Conservation (phyloP, 768 basidiomycete species). For the Favolaschia claudopus region DNA sequence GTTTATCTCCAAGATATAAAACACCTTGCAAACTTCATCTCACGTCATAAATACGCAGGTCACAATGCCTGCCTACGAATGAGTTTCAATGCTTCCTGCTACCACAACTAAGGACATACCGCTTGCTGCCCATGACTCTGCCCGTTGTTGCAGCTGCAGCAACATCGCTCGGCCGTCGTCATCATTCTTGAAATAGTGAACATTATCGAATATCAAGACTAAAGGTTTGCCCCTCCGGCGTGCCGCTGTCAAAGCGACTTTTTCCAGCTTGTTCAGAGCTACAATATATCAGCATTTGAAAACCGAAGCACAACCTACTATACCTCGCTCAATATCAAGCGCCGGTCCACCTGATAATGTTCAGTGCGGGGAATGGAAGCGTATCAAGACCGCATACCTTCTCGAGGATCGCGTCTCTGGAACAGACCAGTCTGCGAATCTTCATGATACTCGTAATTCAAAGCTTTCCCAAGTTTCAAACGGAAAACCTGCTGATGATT, state of each 20-base stretch:
- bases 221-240: slow-evolving; percentile 68
- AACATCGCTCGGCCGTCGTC: slow-evolving; percentile 80
- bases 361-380: slow-evolving; percentile 2
- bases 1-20: slow-evolving; percentile 6
- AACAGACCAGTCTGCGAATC: slow-evolving; percentile 84
- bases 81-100: slow-evolving; percentile 5
- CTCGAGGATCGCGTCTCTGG: slow-evolving; percentile 82
- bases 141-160: slow-evolving; percentile 86
- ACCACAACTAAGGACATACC: slow-evolving; percentile 60
- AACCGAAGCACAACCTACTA: background rate
- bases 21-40: slow-evolving; percentile 34
- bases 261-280: slow-evolving; percentile 86
- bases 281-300: background rate
- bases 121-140: slow-evolving; percentile 86
- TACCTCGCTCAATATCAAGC: slow-evolving; percentile 84
- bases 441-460: slow-evolving; percentile 88
- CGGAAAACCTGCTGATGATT: slow-evolving; percentile 53
- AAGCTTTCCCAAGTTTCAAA: slow-evolving; percentile 82
- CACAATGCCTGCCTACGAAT: slow-evolving; percentile 59
- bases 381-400: slow-evolving; percentile 51
- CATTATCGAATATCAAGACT: slow-evolving; percentile 83
- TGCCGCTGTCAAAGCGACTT: slow-evolving; percentile 78
- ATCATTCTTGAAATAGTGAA: slow-evolving; percentile 78
- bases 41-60: slow-evolving; percentile 83
- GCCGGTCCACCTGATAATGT: slow-evolving; percentile 69